Base-by-base conservation (phyloP, 805 yeast species). In the Ogataea pignaliae region DNA sequence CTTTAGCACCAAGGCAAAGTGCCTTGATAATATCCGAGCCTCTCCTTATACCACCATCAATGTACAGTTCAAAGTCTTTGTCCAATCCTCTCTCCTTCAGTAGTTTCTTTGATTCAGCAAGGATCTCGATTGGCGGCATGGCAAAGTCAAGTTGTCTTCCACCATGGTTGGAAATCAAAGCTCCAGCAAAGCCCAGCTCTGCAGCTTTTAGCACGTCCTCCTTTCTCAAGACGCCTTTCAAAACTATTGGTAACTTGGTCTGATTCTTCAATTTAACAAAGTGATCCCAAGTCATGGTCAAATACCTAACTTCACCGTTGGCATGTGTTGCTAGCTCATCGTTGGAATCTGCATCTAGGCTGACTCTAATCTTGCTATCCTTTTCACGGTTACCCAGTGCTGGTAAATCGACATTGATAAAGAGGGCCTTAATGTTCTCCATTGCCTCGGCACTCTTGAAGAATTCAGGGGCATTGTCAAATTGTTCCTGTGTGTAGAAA, bases 331-430 rank as follows among this genome's bases (percentile, higher is more conserved):
- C 39, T 31, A 57, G 41, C 29, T 42, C 51, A 0, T 40, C 47
- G n/a, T 41, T 41, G 3, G 42, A 29, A 3, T 42, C 53, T 2
- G 69, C 72, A 73, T 53, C 76, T 73, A 78, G 70, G 21, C 70
- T 64, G 46, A 78, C 76, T 62, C 85, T 85, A 45, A 79, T 68
- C 48, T 88, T 76, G 79, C 79, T 78, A 58, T 88, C 97, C 60
- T 85, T 87, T 63, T 88, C 96, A 51, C 96, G 77, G 48, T 90
- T 77, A 9, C 96, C 96, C 35, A 87, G 68, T 45, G 85, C 83
- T 3, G 96, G 91, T 0, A 95, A 88, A 68, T 88, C 96, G 9
- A 86, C 93, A 3, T 95, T 88, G 51, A 88, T 80, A 60, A 86
- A 87, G 21, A 88, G 64, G 1, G 85, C 95, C 55, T 79, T 81